Evolutionary conservation across 2,329 filamentous ascomycete genomes (phyloP).

Genomic region (Nothophaeocryptopus gaeumannii): DNA sequence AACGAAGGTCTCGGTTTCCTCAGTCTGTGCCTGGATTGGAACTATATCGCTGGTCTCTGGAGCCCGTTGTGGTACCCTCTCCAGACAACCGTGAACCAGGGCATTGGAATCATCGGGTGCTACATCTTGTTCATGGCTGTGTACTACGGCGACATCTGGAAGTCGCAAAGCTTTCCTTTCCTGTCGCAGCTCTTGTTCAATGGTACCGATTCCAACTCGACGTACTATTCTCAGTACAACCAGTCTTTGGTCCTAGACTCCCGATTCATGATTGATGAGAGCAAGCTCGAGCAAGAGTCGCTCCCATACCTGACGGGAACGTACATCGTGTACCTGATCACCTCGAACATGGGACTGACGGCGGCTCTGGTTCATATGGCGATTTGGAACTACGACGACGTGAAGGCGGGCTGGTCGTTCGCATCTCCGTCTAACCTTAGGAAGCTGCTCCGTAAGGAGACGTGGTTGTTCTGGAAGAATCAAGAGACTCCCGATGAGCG

Average conservation of each 20-base stretch:
- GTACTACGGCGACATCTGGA: slow-evolving; percentile 47
- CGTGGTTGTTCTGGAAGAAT: slow-evolving; percentile 31
- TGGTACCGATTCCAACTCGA: slow-evolving; percentile 36
- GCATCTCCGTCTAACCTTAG: slow-evolving; percentile 24
- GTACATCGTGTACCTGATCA: slow-evolving; percentile 42
- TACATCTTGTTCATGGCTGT: slow-evolving; percentile 27
- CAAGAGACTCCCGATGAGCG: slow-evolving; percentile 24
- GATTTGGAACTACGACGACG: slow-evolving; percentile 34
- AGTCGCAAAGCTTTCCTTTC: slow-evolving; percentile 44
- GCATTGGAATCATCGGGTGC: slow-evolving; percentile 16
- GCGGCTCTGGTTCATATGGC: slow-evolving; percentile 47
- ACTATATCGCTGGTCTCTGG: slow-evolving; percentile 39
- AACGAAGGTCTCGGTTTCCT: slow-evolving; percentile 48
- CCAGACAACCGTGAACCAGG: slow-evolving; percentile 5
- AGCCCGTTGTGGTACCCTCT: slow-evolving; percentile 12
- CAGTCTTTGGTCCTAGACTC: slow-evolving; percentile 43
- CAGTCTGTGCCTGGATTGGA: slow-evolving; percentile 46
- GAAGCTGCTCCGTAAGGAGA: slow-evolving; percentile 17
- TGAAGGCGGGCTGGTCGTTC: slow-evolving; percentile 39
- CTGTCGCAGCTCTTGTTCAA: slow-evolving; percentile 44
- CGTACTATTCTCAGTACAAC: slow-evolving; percentile 41
- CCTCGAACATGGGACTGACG: slow-evolving; percentile 48
- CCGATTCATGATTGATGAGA: slow-evolving; percentile 40
- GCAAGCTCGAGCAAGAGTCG: slow-evolving; percentile 37
- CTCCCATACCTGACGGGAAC: slow-evolving; percentile 43